These are phyloP conservation scores for Pseudopithomyces maydicus DNA, from an alignment of 2,329 filamentous ascomycete species.

Conservation along the genomic window DNA sequence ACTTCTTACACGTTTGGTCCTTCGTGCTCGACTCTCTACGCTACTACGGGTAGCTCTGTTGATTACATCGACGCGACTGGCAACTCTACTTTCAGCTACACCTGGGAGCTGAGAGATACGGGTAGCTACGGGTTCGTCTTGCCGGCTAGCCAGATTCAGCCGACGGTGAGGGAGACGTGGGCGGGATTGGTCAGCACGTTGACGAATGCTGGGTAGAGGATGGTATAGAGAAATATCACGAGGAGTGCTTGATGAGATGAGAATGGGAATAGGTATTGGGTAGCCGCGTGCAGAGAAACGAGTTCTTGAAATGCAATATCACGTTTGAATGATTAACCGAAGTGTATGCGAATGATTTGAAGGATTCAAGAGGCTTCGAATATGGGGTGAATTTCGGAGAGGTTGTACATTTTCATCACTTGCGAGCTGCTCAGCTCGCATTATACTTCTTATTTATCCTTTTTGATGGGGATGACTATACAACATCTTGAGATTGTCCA, in stretches of 20 bases:
- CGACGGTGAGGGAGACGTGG: conserved; percentile 54
- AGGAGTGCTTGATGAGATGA: background rate
- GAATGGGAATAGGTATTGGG: background rate
- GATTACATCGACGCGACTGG: conserved; percentile 52
- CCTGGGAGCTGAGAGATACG: conserved; percentile 56
- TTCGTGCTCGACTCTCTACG: conserved; percentile 65
- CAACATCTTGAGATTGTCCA: too few species aligned
- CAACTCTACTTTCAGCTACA: conserved; percentile 52
- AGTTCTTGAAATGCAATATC: background rate
- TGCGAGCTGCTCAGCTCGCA: background rate
- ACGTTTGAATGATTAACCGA: background rate
- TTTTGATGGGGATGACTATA: too few species aligned
- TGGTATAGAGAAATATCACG: background rate
- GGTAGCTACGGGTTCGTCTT: conserved; percentile 55
- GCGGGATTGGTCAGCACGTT: conserved; percentile 44
- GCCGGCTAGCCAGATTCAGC: conserved; percentile 55
- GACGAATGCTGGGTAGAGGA: conserved; percentile 18
- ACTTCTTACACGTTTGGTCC: conserved; percentile 52
- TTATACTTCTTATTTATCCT: background rate
- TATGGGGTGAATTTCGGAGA: too few species aligned
- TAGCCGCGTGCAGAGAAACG: background rate
- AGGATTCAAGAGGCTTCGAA: too few species aligned
- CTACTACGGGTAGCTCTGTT: conserved; percentile 52
- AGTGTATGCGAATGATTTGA: too few species aligned
- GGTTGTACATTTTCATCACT: too few species aligned